Evolutionary conservation across 768 basidiomycete species (phyloP), one percentile per base, ranked within the genome.

Genomic region (Tricholoma terreum): DNA sequence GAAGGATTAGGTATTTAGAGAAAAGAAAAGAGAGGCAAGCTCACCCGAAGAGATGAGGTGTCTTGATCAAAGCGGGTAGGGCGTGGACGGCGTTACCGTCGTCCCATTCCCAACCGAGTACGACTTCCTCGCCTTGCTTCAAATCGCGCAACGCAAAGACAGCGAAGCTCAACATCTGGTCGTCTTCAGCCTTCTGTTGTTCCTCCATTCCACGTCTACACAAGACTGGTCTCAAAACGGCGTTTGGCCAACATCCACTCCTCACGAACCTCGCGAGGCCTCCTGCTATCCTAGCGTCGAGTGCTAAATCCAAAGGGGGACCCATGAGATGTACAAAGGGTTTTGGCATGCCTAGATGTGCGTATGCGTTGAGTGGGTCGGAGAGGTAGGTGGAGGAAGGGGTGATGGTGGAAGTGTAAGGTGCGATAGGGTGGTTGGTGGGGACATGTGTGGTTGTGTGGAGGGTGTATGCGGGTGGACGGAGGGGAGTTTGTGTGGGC

Each of bases 81-180:
- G 78, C 75, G 70, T 96, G 94, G 0, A 95, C 83, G 0, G 87
- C 85, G 66, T 92, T 90, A 2, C 85, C 85, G 65, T 98, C 95
- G 63, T 98, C 94, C 95, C 95, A 98, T 68, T 97, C 94, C 94
- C 95, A 98, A 0, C 89, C 90, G 0, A 98, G 73, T 0, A 94
- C 84, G 17, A 98, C 82, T 73, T 98, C 95, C 61, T 94, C 93
- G 49, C 88, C 80, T 33, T 83, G 83, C 54, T 80, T 81, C 61
- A 98, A 78, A 59, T 91, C 89, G 10, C 84, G 73, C 15, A 86
- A 71, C 1, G 94, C 90, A 61, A 94, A 95, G 0, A 97, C 75
- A 0, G 85, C 93, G 66, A 97, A 95, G 0, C 79, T 74, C 1
- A 94, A 71, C 1, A 75, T 70, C 55, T 66, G 57, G 33, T 60